These are phyloP conservation scores for Fraxinus velutina DNA, from an alignment of 305 asterid genomes.

Conservation along the genomic window DNA sequence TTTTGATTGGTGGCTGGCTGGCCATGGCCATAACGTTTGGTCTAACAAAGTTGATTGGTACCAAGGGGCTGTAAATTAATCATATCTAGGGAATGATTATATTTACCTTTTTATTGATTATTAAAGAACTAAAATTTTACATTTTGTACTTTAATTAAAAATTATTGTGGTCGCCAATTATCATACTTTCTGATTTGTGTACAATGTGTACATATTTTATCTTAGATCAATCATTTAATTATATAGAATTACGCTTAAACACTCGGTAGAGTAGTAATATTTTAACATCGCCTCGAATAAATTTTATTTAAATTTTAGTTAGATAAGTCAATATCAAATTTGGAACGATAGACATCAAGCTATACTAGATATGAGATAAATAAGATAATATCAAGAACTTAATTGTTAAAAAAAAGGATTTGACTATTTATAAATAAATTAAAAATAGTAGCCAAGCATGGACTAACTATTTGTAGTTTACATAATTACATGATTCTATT, in stretches of 20 bases:
- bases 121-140: neutral
- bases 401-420: no score
- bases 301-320: no score
- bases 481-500: neutral
- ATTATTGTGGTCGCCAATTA: neutral
- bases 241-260: neutral
- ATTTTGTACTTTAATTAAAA: neutral
- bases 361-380: neutral
- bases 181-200: neutral
- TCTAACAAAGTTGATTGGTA: constrained; percentile 74
- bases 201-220: neutral
- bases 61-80: constrained; percentile 42
- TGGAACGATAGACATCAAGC: neutral
- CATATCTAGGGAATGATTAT: neutral
- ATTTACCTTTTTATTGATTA: neutral
- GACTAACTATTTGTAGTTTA: neutral
- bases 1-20: constrained; percentile 86
- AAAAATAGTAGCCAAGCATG: neutral
- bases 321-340: neutral
- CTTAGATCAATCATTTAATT: no score
- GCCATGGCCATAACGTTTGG: constrained; percentile 91
- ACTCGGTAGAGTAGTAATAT: neutral
- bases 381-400: neutral
- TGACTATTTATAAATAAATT: no score
- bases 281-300: neutral